A percentile compares a stretch with the other conserved stretches of the same genome.
These are phyloP conservation scores for Elymus sibiricus DNA, from an alignment of 176 grass and related monocot species.

Conservation along the genomic window DNA sequence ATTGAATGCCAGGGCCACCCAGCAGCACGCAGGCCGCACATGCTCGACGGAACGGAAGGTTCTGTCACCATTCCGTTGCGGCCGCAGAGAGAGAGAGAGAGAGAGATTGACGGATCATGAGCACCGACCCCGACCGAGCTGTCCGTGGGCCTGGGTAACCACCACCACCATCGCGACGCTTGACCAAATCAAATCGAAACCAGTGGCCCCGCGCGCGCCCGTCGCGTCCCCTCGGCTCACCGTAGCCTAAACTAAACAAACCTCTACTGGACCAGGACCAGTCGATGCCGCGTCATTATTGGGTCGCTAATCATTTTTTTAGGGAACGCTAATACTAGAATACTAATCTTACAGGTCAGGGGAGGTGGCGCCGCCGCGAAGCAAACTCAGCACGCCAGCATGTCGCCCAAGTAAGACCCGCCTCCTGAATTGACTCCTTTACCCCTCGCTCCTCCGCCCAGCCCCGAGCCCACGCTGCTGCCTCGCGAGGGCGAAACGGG, in stretches of 20 bases:
- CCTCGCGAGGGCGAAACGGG: background rate
- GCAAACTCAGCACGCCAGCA: conserved; percentile 44
- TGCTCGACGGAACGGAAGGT: background rate
- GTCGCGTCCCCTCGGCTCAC: too few relatives aligned
- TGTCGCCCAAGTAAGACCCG: conserved; percentile 39
- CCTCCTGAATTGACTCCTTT: background rate
- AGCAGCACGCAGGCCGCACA: background rate
- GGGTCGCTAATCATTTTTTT: background rate
- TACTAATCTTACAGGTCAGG: conserved; percentile 9
- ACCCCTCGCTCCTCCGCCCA: background rate
- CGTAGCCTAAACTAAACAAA: too few relatives aligned
- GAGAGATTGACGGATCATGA: background rate
- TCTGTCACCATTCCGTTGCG: background rate
- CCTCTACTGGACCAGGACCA: background rate
- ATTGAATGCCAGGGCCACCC: background rate
- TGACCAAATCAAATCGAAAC: conserved; percentile 16
- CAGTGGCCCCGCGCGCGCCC: background rate
- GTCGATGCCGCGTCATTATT: background rate
- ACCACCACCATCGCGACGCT: background rate
- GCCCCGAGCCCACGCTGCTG: too few relatives aligned
- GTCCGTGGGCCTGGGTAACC: conserved; percentile 8
- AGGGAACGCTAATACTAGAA: background rate
- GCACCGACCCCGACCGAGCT: background rate
- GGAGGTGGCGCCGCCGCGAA: conserved; percentile 39
- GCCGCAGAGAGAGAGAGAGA: too few relatives aligned